These are phyloP conservation scores for Antrodiella citrinella DNA, from an alignment of 768 basidiomycete genomes.

Conservation along the genomic window DNA sequence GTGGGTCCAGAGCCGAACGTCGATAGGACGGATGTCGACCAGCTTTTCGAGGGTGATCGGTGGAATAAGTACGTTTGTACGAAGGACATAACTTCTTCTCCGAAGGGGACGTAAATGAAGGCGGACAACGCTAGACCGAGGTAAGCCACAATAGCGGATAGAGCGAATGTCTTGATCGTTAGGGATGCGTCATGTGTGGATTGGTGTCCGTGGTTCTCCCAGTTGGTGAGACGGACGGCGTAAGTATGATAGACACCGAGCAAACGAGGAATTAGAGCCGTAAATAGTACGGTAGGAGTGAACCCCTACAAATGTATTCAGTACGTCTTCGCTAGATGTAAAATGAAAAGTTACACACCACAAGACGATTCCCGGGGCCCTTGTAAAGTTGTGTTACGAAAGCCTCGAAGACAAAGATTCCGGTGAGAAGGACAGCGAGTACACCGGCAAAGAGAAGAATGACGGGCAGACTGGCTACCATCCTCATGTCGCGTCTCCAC, in stretches of 20 bases:
- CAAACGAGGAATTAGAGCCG: slow-evolving; percentile 71
- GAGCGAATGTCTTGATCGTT: slow-evolving; percentile 84
- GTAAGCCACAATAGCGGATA: slow-evolving; percentile 86
- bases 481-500: slow-evolving; percentile 68
- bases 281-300: slow-evolving; percentile 77
- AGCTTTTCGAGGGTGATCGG: slow-evolving; percentile 8
- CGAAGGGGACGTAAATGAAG: slow-evolving; percentile 93
- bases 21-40: slow-evolving; percentile 13
- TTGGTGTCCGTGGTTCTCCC: slow-evolving; percentile 89
- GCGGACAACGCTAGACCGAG: slow-evolving; percentile 89
- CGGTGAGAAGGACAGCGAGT: slow-evolving; percentile 65
- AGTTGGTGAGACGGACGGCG: slow-evolving; percentile 64
- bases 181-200: slow-evolving; percentile 71
- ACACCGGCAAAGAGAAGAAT: slow-evolving; percentile 66
- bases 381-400: slow-evolving; percentile 86
- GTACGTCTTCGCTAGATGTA: too few relatives aligned
- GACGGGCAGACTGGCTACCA: slow-evolving; percentile 61
- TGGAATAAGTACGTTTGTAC: slow-evolving; percentile 26
- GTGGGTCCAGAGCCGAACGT: slow-evolving; percentile 16
- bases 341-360: slow-evolving; percentile 58
- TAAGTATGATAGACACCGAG: slow-evolving; percentile 63
- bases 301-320: slow-evolving; percentile 67
- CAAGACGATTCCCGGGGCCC: slow-evolving; percentile 71
- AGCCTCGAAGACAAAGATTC: slow-evolving; percentile 82
- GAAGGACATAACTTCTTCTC: slow-evolving; percentile 69